These are phyloP conservation scores for Wickerhamiella lipophila DNA, from an alignment of 805 yeast species.

Conservation along the genomic window DNA sequence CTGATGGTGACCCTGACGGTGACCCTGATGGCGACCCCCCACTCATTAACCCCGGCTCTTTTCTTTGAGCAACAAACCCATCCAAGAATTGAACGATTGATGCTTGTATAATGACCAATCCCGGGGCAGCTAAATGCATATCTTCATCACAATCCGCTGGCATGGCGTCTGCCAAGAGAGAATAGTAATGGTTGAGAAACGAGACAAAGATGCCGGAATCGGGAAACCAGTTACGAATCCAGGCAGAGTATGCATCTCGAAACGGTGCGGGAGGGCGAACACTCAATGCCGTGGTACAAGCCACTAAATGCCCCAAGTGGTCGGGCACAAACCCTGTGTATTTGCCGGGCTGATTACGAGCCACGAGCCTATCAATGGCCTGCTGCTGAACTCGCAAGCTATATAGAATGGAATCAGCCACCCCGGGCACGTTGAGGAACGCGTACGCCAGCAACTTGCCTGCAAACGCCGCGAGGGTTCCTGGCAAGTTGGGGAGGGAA, in stretches of 20 bases:
- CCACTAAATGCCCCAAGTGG: slow-evolving; percentile 23
- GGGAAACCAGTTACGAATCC: slow-evolving; percentile 29
- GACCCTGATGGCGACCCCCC: background rate
- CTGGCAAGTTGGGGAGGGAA: slow-evolving; percentile 38
- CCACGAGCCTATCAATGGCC: slow-evolving; percentile 21
- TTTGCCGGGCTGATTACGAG: slow-evolving; percentile 1
- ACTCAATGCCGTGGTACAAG: slow-evolving; percentile 11
- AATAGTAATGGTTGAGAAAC: slow-evolving; percentile 33
- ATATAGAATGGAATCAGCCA: slow-evolving; percentile 36
- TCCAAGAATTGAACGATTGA: slow-evolving; percentile 21
- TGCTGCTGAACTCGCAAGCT: slow-evolving; percentile 23
- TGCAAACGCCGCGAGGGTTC: slow-evolving; percentile 49
- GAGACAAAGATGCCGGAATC: slow-evolving; percentile 31
- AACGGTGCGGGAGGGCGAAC: slow-evolving; percentile 14
- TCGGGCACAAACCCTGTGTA: slow-evolving; percentile 20
- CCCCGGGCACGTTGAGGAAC: slow-evolving; percentile 41
- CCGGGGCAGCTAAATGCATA: slow-evolving; percentile 24
- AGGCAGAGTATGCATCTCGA: slow-evolving; percentile 24
- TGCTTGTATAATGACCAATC: slow-evolving; percentile 25
- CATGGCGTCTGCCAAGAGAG: slow-evolving; percentile 23
- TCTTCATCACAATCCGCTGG: slow-evolving; percentile 17
- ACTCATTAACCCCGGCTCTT: background rate
- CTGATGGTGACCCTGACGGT: background rate
- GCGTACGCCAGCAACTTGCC: slow-evolving; percentile 61
- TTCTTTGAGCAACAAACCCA: background rate